phyloP scores from a whole-genome alignment of 2,329 filamentous ascomycete species.

The Ophiocordyceps sinensis region DNA sequence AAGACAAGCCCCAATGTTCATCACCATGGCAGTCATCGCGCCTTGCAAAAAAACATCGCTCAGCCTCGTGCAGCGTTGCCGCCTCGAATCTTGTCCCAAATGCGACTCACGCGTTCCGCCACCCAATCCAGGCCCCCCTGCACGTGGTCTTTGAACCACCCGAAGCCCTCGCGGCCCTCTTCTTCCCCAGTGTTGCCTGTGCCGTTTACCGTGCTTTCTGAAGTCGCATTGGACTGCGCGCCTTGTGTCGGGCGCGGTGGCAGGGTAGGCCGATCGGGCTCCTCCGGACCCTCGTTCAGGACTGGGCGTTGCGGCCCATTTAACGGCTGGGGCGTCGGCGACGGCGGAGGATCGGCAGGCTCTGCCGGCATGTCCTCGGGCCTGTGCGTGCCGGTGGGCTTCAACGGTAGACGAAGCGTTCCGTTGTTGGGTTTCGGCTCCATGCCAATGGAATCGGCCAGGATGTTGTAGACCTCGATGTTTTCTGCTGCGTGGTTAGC shows the following conservation, averaged over 20 bases:
- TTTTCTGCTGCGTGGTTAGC: conserved; percentile 51
- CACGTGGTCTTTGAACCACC: conserved; percentile 15
- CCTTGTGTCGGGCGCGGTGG: conserved; percentile 4
- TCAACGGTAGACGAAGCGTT: conserved; percentile 60
- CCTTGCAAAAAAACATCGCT: neutral
- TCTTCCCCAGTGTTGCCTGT: conserved; percentile 1
- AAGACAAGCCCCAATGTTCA: too few species aligned
- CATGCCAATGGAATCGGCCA: conserved; percentile 77
- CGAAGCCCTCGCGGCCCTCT: conserved; percentile 7
- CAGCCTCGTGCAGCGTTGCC: neutral
- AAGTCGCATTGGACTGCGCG: neutral
- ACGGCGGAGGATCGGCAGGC: conserved; percentile 36
- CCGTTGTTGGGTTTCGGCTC: conserved; percentile 71
- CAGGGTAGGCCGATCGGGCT: neutral
- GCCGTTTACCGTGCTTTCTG: conserved; percentile 4
- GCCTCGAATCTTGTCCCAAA: conserved; percentile 29
- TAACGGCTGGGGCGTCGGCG: neutral
- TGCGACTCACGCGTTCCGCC: conserved; percentile 28
- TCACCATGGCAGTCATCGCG: too few species aligned
- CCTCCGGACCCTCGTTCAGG: neutral
- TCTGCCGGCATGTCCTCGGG: conserved; percentile 30
- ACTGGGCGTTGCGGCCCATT: conserved; percentile 6
- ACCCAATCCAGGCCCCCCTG: conserved; percentile 37
- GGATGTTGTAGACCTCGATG: conserved; percentile 83
- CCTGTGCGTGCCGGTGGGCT: conserved; percentile 47